Base-by-base conservation (phyloP, 2,329 filamentous ascomycete genomes). In the Clarireedia homoeocarpa region DNA sequence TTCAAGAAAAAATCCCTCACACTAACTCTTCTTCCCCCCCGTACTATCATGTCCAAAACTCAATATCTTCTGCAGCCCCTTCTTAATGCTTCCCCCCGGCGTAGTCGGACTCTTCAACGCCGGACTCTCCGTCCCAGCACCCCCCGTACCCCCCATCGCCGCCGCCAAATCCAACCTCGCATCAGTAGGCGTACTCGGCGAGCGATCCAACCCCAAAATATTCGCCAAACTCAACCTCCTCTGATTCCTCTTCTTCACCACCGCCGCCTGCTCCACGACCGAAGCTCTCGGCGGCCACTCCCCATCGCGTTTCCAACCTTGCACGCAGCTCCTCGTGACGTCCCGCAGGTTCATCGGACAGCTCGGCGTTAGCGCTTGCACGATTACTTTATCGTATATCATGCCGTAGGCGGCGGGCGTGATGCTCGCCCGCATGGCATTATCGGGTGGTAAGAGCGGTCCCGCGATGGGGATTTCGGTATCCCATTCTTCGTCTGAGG, bases 241-340 rank as follows among this genome's bases (percentile, higher is more conserved):
- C 6, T 30, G 27, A 30, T 54, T 38, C 39, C 63, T 64, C 54
- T 60, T 65, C 51, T 62, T 63, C 2, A 44, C 48, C 30, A 27
- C 23, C 3, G 42, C 17, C 17, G 26, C 36, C 23, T 58, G 56
- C 17, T 80, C 75, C 47, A 75, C 63, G 48, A 78, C 66, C 17
- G 74, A 73, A 0, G 77, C 70, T 62, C 81, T 82, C 1, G 88
- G 89, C 4, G 92, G 91, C 92, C 92, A 97, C 71, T 96, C 89
- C 15, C 91, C 91, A 65, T 94, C 89, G 42, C 89, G 80, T 71
- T 95, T 95, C 92, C 92, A 96, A 45, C 92, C 92, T 27, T 86
- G 79, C 0, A 97, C 91, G 62, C 92, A 88, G 12, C 89, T 83
- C 9, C 83, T 80, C 23, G 89, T 83, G 74, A 96, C 85, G 64